phyloP scores from a whole-genome alignment of 208 protist genomes.

The Trypanosomatidae sp. region DNA sequence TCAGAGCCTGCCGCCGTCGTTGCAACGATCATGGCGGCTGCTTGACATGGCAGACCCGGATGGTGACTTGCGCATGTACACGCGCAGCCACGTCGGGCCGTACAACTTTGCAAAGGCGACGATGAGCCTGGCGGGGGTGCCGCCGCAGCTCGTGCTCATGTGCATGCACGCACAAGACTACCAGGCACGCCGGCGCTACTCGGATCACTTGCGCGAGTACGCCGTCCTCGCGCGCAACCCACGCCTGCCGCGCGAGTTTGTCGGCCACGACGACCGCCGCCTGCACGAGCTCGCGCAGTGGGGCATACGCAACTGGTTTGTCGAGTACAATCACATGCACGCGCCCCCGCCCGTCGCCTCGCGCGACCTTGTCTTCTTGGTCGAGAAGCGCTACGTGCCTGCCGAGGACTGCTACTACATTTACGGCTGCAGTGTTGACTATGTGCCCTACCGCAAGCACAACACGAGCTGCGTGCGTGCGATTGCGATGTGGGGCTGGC shows the following conservation, averaged over 20 bases:
- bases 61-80: constrained; percentile 59
- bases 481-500: constrained; percentile 52
- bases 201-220: constrained; percentile 33
- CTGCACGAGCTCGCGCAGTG: constrained; percentile 17
- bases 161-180: constrained; percentile 48
- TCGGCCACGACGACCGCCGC: constrained; percentile 29
- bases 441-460: constrained; percentile 10
- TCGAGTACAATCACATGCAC: constrained; percentile 56
- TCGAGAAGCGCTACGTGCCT: constrained; percentile 62
- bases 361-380: constrained; percentile 56
- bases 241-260: constrained; percentile 11
- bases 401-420: constrained; percentile 53
- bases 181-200: constrained; percentile 41
- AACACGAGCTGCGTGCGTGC: constrained; percentile 13
- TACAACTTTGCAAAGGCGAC: constrained; percentile 75
- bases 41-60: constrained; percentile 58
- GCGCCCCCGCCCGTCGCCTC: constrained; percentile 54
- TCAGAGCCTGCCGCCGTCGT: constrained; percentile 21
- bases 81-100: constrained; percentile 47
- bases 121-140: constrained; percentile 32
- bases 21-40: constrained; percentile 17
- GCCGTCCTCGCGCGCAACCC: constrained; percentile 41
- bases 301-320: constrained; percentile 38
- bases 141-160: constrained; percentile 34
- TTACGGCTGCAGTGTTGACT: constrained; percentile 70